Evolutionary conservation across 805 yeast species (phyloP).

Genomic region (Clavispora carvajalis): DNA sequence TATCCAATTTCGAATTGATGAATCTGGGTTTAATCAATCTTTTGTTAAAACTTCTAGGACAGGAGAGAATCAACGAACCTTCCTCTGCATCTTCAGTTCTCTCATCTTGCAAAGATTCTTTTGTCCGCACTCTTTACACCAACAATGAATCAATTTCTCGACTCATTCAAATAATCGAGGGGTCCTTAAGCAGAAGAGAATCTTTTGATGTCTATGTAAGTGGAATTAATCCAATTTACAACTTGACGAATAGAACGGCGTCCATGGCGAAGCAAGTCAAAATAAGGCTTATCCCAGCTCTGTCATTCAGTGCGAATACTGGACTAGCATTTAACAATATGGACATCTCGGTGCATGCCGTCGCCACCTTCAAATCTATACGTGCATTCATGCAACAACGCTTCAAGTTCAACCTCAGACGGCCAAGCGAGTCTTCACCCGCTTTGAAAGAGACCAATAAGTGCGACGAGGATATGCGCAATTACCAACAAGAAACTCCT

Average conservation of each 20-base stretch:
- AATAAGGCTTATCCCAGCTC: constrained; percentile 38
- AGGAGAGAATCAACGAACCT: neutral
- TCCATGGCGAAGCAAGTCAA: constrained; percentile 70
- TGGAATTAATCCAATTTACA: constrained; percentile 22
- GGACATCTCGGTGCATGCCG: constrained; percentile 51
- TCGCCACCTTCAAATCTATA: constrained; percentile 53
- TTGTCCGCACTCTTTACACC: constrained; percentile 28
- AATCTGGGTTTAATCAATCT: constrained; percentile 57
- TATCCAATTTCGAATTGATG: constrained; percentile 73
- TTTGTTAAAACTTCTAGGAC: neutral
- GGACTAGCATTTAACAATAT: constrained; percentile 18
- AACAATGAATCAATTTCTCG: neutral
- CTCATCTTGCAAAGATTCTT: neutral
- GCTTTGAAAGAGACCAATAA: neutral
- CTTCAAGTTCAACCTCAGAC: constrained; percentile 19
- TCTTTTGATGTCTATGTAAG: constrained; percentile 58
- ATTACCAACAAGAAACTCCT: constrained; percentile 2
- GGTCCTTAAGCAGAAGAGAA: constrained; percentile 68
- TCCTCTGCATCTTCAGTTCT: neutral
- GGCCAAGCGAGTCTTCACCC: neutral
- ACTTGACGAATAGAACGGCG: constrained; percentile 39
- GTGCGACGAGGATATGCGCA: neutral
- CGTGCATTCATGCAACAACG: constrained; percentile 43
- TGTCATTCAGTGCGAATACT: neutral
- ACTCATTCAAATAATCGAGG: constrained; percentile 43